phyloP scores from a whole-genome alignment of 345 rosid species.

The Euphorbia lathyris region DNA sequence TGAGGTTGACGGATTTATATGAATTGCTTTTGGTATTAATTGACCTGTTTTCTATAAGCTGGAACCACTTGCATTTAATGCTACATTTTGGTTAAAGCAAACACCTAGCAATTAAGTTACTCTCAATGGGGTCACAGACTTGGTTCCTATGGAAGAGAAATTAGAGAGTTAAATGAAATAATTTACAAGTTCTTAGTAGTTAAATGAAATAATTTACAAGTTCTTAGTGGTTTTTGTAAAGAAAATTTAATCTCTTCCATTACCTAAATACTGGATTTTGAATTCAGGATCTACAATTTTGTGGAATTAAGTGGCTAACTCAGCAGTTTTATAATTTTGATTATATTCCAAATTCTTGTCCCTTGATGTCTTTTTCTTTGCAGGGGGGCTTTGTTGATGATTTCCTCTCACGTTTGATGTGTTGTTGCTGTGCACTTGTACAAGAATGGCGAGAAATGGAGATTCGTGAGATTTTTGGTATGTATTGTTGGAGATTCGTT shows the following conservation, averaged over 20 bases:
- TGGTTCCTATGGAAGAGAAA: no score
- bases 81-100: not conserved
- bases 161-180: not conserved
- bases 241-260: not conserved
- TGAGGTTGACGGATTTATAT: not conserved
- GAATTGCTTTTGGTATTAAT: no score
- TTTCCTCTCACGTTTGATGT: conserved; percentile 93
- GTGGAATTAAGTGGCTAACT: not conserved
- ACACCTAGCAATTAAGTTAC: not conserved
- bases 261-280: not conserved
- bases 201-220: no score
- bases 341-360: not conserved
- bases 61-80: not conserved
- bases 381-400: conserved; percentile 95
- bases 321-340: conserved; percentile 4
- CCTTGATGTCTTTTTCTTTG: not conserved
- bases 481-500: not conserved
- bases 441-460: conserved; percentile 98
- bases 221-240: not conserved
- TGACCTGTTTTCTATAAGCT: not conserved
- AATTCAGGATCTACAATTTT: not conserved
- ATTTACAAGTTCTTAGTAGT: not conserved
- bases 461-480: conserved; percentile 74
- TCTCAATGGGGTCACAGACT: no score
- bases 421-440: conserved; percentile 97